Evolutionary conservation across 2,329 filamentous ascomycete species (phyloP).

Genomic region (Chalaropsis ovoidea): DNA sequence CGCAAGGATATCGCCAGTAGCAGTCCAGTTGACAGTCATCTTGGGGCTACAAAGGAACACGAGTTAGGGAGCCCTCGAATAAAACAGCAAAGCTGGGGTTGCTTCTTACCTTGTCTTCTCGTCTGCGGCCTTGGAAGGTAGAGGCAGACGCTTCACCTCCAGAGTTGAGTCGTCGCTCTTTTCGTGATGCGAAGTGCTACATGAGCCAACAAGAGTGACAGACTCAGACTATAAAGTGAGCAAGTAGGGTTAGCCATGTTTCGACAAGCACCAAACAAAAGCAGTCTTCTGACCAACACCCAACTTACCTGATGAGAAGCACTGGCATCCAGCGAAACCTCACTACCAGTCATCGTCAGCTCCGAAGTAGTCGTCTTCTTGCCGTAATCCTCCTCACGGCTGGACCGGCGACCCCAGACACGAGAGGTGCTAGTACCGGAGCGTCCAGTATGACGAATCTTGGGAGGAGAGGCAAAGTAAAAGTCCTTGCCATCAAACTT

Average conservation of each 20-base stretch:
- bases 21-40: constrained; percentile 19
- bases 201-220: constrained; percentile 17
- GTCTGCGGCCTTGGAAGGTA: constrained; percentile 17
- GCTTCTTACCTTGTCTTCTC: constrained; percentile 18
- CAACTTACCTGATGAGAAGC: constrained; percentile 21
- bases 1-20: constrained; percentile 10
- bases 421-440: constrained; percentile 16
- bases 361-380: constrained; percentile 22
- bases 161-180: constrained; percentile 19
- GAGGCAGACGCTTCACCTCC: constrained; percentile 21
- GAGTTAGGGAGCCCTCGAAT: background rate
- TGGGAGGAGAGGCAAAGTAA: constrained; percentile 47
- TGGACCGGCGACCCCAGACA: constrained; percentile 16
- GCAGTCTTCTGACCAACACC: background rate
- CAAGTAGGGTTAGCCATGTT: background rate
- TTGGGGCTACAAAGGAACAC: constrained; percentile 16
- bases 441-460: constrained; percentile 29
- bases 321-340: constrained; percentile 21
- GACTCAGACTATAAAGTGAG: constrained; percentile 7
- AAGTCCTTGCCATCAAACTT: constrained; percentile 58
- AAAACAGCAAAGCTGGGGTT: background rate
- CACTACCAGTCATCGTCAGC: constrained; percentile 11
- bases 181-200: constrained; percentile 17
- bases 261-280: background rate
- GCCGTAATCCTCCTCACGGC: constrained; percentile 17